Conservation (phyloP, 1,284 basidiomycete species). For the Malassezia obtusa region DNA sequence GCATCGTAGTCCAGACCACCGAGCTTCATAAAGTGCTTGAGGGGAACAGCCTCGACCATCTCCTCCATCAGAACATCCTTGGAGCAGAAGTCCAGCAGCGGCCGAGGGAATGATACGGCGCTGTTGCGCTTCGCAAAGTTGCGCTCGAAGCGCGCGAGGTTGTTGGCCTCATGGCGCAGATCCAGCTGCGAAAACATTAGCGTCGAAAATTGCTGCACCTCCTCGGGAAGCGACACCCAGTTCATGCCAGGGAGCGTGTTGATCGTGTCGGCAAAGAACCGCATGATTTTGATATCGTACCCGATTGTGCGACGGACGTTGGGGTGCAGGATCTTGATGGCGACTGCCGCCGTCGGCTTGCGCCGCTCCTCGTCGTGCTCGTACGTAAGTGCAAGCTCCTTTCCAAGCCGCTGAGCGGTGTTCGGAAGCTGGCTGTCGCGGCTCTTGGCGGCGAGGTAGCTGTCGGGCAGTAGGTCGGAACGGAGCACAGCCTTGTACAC, state of each 20-base stretch:
- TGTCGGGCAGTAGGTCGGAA: conserved; percentile 62
- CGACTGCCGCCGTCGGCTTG: conserved; percentile 56
- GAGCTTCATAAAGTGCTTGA: conserved; percentile 76
- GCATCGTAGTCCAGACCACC: conserved; percentile 77
- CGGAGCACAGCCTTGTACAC: conserved; percentile 78
- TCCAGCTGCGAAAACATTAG: conserved; percentile 98
- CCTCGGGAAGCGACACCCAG: conserved; percentile 92
- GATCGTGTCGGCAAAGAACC: conserved; percentile 73
- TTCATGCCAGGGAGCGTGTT: conserved; percentile 81
- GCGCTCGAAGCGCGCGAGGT: conserved; percentile 71
- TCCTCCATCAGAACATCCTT: conserved; percentile 80
- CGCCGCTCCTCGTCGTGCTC: conserved; percentile 24
- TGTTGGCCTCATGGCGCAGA: conserved; percentile 77
- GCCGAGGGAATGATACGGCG: conserved; percentile 79
- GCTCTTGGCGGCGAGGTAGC: conserved; percentile 43
- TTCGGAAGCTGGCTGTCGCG: conserved; percentile 21
- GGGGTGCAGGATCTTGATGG: conserved; percentile 92
- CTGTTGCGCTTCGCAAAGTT: conserved; percentile 69
- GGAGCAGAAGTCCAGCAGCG: conserved; percentile 68
- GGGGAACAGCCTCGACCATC: conserved; percentile 79
- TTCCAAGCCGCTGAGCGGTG: conserved; percentile 14
- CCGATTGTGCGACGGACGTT: conserved; percentile 62
- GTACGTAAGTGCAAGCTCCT: conserved; percentile 29
- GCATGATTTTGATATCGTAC: conserved; percentile 87
- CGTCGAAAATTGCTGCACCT: conserved; percentile 83